Base-by-base conservation (phyloP, 163 green algal species). In the Chloromonas sp. region DNA sequence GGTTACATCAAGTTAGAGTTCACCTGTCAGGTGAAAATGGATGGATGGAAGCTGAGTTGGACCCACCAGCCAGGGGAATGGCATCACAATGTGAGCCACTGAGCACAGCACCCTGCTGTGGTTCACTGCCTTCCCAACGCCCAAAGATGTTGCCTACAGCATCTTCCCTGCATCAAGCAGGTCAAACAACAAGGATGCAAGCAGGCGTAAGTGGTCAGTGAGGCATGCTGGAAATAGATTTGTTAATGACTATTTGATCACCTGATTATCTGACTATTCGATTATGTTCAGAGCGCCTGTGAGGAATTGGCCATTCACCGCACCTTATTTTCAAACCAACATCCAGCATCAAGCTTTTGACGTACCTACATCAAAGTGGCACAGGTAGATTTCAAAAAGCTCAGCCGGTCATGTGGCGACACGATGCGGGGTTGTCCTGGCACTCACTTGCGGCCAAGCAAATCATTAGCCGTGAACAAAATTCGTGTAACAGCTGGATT, bases 31-130 rank as follows among this genome's bases (percentile, higher is more conserved):
- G 66, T 36, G 36, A 36, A 36, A 36, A 36, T 36, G 36, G 36
- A 36, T 11, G 66, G 5, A 5, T 74, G 66, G 5, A 15, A 74
- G 5, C 66, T 74, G 11, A 5, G 66, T 11, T 11, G 5, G 5
- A 14, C 60, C 2, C 81, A 84, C 96, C 96, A 2, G 96, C 93
- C 60, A 96, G 87, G 1, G 97, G 97, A 78, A 99, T 99, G 71
- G 97, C 97, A 83, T 99, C 97, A 78, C 84, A 94, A 84, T 99
- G 97, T 2, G 93, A 98, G 13, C 97, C 97, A 0, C 95, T 98
- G 1, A 92, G 81, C 11, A 99, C 92, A n/a, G 92, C 87, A 57
- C 89, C 87, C 0, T 85, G 78, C 1, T 60, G 14, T 0, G 85
- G 66, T 36, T 96, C 85, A 14, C 66, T 92, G 14, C 96, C 96